Base-by-base conservation (phyloP, 768 basidiomycete genomes). In the Roridomyces roridus region DNA sequence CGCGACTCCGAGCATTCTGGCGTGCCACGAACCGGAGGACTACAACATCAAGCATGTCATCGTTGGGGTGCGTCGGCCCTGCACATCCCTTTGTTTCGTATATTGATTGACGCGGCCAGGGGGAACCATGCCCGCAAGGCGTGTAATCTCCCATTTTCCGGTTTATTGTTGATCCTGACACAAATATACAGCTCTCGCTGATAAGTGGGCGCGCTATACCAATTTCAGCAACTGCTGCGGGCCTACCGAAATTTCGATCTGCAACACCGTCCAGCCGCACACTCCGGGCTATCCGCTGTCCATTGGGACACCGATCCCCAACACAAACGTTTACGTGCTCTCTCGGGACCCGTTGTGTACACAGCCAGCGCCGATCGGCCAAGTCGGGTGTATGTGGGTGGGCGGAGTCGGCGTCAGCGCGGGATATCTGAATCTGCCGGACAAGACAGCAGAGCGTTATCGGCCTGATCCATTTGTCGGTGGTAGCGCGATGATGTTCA, bases 191-290 rank as follows among this genome's bases (percentile, higher is more conserved):
- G 61, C 61, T 1, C 57, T 63, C 57, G 61, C 61, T 6, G 61
- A 63, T 59, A 63, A 63, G 53, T 63, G 61, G 61, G 61, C 61
- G 4, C 45, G 49, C 34, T 59, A 39, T 28, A 63, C 61, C 3
- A 63, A 63, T 24, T 79, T 77, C 65, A 73, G 69, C 65, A 79
- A 78, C 64, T 70, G 72, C 60, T 80, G 78, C 53, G 79, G 79
- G 31, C 79, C 78, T 17, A 80, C 79, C 21, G 79, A 80, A 69
- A 75, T 76, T 52, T 77, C 77, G 2, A 79, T 81, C 46, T 74
- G 77, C n/a, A 81, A 81, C 59, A 81, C 79, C 4, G 69, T 74
- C 17, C 77, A 77, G 52, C 69, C 68, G 5, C 78, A 79, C 63
- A 67, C 62, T 1, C 57, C 69, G 0, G 76, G 75, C 0, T 63